Evolutionary conservation across 345 rosid genomes (phyloP).

Genomic region (Brassica rapa): DNA sequence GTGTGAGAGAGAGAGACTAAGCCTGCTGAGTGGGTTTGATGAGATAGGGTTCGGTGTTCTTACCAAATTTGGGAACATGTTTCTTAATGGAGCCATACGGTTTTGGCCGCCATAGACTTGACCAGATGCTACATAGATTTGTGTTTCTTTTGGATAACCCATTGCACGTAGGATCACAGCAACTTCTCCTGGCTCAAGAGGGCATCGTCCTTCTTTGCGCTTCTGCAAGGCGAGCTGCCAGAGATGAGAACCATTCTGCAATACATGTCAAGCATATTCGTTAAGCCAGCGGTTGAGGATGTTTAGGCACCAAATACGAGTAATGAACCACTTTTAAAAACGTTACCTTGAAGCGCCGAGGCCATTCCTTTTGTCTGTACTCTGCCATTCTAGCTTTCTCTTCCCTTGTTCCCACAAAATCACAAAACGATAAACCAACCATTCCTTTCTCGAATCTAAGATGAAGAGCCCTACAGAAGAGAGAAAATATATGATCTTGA

Average conservation of each 20-base stretch:
- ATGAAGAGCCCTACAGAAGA: slow-evolving; percentile 88
- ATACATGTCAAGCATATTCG: not conserved
- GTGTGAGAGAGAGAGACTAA: not conserved
- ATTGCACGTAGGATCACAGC: slow-evolving; percentile 96
- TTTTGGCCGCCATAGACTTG: slow-evolving; percentile 99
- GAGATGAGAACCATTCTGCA: slow-evolving; percentile 97
- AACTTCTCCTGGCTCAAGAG: slow-evolving; percentile 99
- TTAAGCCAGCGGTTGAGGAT: not conserved
- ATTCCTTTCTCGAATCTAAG: slow-evolving; percentile 99
- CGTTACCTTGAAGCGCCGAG: slow-evolving; percentile 90
- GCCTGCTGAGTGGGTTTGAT: not conserved
- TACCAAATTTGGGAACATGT: slow-evolving; percentile 99
- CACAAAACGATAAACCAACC: slow-evolving; percentile 98
- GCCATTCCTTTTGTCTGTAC: slow-evolving; percentile 98
- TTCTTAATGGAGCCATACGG: slow-evolving; percentile 96
- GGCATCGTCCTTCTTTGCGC: slow-evolving; percentile 99
- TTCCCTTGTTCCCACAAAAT: slow-evolving; percentile 96
- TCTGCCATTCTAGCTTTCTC: slow-evolving; percentile 96
- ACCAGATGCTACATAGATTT: slow-evolving; percentile 99
- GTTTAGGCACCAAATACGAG: slow-evolving; percentile 17
- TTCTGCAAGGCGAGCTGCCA: slow-evolving; percentile 95
- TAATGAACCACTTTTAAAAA: not conserved
- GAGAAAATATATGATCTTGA: slow-evolving; percentile 6
- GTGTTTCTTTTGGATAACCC: slow-evolving; percentile 99
- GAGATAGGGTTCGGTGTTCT: not conserved